A percentile compares a stretch with the other conserved stretches of the same genome.
Conservation (phyloP, 768 basidiomycete species). For the Lentinula guzmanii region DNA sequence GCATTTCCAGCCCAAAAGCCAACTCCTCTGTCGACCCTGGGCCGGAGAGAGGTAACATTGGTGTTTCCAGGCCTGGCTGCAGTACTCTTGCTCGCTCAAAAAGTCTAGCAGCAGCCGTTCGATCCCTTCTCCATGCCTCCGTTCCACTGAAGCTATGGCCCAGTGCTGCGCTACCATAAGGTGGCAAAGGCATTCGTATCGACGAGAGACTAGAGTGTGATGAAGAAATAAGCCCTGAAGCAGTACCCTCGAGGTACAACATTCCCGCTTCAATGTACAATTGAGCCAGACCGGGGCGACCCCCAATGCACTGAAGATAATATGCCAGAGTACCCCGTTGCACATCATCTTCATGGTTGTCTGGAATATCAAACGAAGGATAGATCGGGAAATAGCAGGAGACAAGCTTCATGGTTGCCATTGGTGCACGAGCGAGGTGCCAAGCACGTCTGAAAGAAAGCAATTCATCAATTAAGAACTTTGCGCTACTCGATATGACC, state of each 20-base stretch:
- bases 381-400: conserved; percentile 53
- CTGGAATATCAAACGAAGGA: conserved; percentile 39
- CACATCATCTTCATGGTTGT: conserved; percentile 26
- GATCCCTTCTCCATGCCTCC: conserved; percentile 71
- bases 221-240: conserved; percentile 61
- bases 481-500: conserved; percentile 21
- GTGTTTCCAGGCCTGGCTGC: conserved; percentile 62
- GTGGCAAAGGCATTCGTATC: conserved; percentile 56
- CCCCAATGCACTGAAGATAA: conserved; percentile 63
- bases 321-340: conserved; percentile 52
- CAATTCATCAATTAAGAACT: conserved; percentile 1
- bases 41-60: conserved; percentile 48
- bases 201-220: conserved; percentile 77
- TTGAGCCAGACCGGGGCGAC: conserved; percentile 59
- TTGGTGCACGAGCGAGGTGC: conserved; percentile 70
- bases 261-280: conserved; percentile 77
- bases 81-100: conserved; percentile 66
- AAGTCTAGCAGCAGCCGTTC: conserved; percentile 62
- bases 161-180: conserved; percentile 27
- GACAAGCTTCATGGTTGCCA: conserved; percentile 72
- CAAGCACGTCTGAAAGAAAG: conserved; percentile 59
- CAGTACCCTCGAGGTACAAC: conserved; percentile 77
- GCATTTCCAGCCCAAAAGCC: conserved; percentile 24
- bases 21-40: conserved; percentile 17
- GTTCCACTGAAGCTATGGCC: conserved; percentile 34